Evolutionary conservation across 345 rosid species (phyloP).

Genomic region (Brassica juncea): DNA sequence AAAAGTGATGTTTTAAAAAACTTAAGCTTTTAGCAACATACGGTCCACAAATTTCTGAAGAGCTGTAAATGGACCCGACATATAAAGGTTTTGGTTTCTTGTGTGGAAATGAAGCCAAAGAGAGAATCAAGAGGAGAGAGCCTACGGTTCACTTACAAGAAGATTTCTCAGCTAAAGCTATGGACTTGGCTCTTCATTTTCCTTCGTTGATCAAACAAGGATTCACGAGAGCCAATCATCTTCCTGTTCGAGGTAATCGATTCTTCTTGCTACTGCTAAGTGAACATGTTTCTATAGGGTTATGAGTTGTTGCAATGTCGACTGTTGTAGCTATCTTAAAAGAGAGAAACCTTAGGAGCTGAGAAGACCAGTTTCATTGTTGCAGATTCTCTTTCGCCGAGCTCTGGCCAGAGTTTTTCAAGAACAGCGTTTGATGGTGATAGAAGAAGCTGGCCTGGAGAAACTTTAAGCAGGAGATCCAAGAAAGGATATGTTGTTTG

Average conservation of each 20-base stretch:
- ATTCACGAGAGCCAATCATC: constrained; percentile 17
- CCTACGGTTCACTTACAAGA: constrained; percentile 4
- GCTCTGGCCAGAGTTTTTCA: constrained; percentile 20
- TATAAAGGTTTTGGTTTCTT: constrained; percentile 18
- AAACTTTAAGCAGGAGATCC: constrained; percentile 20
- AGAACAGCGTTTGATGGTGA: constrained; percentile 36
- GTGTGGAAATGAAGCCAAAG: not conserved
- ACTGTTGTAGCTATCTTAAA: not conserved
- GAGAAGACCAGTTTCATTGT: too few relatives aligned
- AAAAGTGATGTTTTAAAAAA: not conserved
- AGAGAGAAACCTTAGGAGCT: not conserved
- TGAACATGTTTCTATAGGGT: too few relatives aligned
- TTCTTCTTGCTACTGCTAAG: not conserved
- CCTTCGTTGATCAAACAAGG: constrained; percentile 36
- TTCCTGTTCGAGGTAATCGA: constrained; percentile 44
- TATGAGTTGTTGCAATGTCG: too few relatives aligned
- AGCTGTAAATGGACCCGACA: constrained; percentile 23
- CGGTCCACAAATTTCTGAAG: constrained; percentile 24
- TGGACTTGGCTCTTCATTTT: constrained; percentile 40
- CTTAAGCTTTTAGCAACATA: not conserved
- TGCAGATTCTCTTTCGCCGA: constrained; percentile 39
- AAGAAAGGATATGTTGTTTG: constrained; percentile 14
- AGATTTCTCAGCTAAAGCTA: constrained; percentile 31
- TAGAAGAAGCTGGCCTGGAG: constrained; percentile 29
- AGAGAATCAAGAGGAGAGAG: not conserved